Conservation (phyloP, 352 stramenopile genomes). For the Phytopythium mirpurense region DNA sequence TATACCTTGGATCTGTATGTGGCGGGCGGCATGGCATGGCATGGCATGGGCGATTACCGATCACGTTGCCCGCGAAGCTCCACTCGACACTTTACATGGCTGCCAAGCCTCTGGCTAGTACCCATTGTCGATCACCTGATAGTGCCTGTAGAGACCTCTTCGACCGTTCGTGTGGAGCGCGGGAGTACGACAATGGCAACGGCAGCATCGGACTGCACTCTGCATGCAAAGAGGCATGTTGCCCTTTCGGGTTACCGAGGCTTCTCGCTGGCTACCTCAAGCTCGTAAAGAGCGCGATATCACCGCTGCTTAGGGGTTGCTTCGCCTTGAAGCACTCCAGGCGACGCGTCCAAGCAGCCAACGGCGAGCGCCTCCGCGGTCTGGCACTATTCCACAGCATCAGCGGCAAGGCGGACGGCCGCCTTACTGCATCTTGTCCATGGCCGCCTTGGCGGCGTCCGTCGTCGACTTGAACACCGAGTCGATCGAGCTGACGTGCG, state of each 20-base stretch:
- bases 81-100: no score
- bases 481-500: slow-evolving; percentile 67
- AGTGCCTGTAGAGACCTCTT: no score
- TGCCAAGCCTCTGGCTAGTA: no score
- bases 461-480: slow-evolving; percentile 49
- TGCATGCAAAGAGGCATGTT: slow-evolving; percentile 3
- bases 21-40: neutral
- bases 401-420: neutral
- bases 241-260: slow-evolving; percentile 5
- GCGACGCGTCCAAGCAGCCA: neutral
- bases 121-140: no score
- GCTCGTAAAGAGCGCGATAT: neutral
- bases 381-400: slow-evolving; percentile 8
- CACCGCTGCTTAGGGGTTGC: neutral
- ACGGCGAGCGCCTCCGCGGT: slow-evolving; percentile 6
- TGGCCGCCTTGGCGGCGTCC: slow-evolving; percentile 43
- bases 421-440: slow-evolving; percentile 36
- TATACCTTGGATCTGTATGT: no score
- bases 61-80: no score
- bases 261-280: neutral
- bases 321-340: neutral
- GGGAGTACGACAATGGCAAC: neutral
- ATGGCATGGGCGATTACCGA: neutral
- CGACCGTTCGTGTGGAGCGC: no score
- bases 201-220: neutral